Percentiles rank a stretch among this genome's conserved stretches.
Evolutionary conservation across 2,329 filamentous ascomycete genomes (phyloP).

Genomic region (Diaporthe helianthi): DNA sequence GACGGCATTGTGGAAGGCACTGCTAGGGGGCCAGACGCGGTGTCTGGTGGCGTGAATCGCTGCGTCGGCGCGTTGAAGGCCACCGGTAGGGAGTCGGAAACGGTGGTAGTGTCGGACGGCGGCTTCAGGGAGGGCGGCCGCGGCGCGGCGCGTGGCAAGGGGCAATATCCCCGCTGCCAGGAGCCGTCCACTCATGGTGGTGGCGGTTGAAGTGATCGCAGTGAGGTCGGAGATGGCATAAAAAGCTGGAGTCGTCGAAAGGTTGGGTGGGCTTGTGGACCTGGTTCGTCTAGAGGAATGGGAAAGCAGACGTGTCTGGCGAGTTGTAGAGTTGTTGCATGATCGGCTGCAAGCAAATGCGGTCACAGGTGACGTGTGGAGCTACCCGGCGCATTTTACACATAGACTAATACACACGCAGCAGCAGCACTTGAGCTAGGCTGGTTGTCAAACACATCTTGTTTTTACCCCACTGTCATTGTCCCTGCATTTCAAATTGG

Average conservation of each 20-base stretch:
- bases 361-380: constrained; percentile 23
- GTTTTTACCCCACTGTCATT: neutral
- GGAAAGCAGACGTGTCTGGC: neutral
- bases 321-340: constrained; percentile 3
- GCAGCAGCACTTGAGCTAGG: neutral
- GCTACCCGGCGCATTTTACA: constrained; percentile 13
- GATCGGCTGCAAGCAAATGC: neutral
- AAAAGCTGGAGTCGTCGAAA: constrained; percentile 8
- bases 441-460: neutral
- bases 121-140: constrained; percentile 47
- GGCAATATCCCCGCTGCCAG: constrained; percentile 76
- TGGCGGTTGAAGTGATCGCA: constrained; percentile 33
- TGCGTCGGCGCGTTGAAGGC: constrained; percentile 71
- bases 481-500: neutral
- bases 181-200: constrained; percentile 74
- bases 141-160: constrained; percentile 64
- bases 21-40: constrained; percentile 80
- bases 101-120: constrained; percentile 62
- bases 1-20: constrained; percentile 83
- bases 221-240: constrained; percentile 32
- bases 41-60: constrained; percentile 66
- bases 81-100: constrained; percentile 71
- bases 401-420: constrained; percentile 21
- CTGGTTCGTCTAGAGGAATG: neutral
- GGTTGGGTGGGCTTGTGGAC: constrained; percentile 1